A percentile compares a stretch with the other conserved stretches of the same genome.
Conservation (phyloP, 176 grass and related monocot genomes). For the Eragrostis nindensis region DNA sequence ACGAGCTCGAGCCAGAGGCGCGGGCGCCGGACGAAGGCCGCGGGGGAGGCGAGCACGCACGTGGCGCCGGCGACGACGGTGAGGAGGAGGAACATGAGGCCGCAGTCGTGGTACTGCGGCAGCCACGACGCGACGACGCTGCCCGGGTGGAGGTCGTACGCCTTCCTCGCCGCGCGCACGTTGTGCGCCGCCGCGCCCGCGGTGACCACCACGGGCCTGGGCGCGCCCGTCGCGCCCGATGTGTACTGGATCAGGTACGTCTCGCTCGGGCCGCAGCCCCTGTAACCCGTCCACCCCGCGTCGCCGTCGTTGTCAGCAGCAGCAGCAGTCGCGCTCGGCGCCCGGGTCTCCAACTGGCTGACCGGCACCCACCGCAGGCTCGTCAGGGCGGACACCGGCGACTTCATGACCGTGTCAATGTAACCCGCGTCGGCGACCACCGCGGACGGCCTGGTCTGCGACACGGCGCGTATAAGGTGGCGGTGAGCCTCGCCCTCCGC, state of each 20-base stretch:
- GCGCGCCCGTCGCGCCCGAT: conserved; percentile 53
- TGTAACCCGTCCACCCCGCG: not conserved
- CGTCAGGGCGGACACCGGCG: not conserved
- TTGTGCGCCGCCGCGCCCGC: conserved; percentile 62
- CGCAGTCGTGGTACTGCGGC: conserved; percentile 65
- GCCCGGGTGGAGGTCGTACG: conserved; percentile 49
- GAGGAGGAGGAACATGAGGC: conserved; percentile 71
- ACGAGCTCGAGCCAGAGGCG: conserved; percentile 65
- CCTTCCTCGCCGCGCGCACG: conserved; percentile 49
- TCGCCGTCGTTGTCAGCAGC: not conserved
- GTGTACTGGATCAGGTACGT: conserved; percentile 66
- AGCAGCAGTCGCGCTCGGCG: not conserved
- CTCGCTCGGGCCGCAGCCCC: conserved; percentile 44
- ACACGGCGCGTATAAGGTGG: conserved; percentile 51
- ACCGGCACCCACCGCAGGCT: conserved; percentile 47
- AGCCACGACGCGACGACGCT: conserved; percentile 61
- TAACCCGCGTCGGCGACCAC: conserved; percentile 42
- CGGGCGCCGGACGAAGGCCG: conserved; percentile 46
- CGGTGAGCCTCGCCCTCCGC: conserved; percentile 4
- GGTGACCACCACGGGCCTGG: conserved; percentile 52
- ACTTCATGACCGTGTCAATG: conserved; percentile 19
- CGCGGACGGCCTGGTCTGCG: conserved; percentile 43
- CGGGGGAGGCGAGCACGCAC: conserved; percentile 52
- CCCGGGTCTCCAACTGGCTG: conserved; percentile 1
- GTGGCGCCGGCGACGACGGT: conserved; percentile 54